Evolutionary conservation across 257 asterid species (phyloP), one percentile per base, ranked within the genome.

Genomic region (Haberlea rhodopensis): DNA sequence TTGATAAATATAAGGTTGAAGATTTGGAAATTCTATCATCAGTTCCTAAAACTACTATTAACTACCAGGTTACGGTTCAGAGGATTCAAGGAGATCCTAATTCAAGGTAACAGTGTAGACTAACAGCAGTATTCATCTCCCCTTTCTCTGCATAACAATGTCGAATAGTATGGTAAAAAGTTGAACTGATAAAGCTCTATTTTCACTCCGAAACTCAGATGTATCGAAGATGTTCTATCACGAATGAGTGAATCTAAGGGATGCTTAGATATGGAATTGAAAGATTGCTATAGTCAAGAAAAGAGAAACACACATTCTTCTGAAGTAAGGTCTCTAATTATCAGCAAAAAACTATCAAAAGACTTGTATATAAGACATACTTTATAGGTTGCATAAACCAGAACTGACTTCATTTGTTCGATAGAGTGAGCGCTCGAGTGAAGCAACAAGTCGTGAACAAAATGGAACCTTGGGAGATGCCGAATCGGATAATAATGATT

Each of bases 1-100:
- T 40, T 13, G 18, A 22, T 55, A 60, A 59, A 49, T 63, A 45
- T 60, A 51, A 31, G 28, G 51, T 18, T 55, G 43, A 0, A 24
- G 53, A 8, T 67, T 21, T 48, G 15, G 24, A 63, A 68, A 56
- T 45, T 24, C 3, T 51, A 71, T n/a, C 23, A 61, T 15, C 21
- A 22, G 45, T 25, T 60, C 28, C 65, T 51, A 65, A 71, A 57
- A 68, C 57, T 69, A 29, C 45, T 59, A 63, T 71, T 19, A 20
- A 24, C 61, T 57, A 31, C 65, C 95, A 91, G 98, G 89, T 92
- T 68, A 81, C 88, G 69, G 82, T 89, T 75, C 94, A 92, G 81
- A 87, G 73, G 83, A 73, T 81, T 80, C 79, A 87, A 64, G 84
- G 80, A 73, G 75, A 67, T 43, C 32, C 73, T 54, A 86, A 79